Conservation (phyloP, 768 basidiomycete species). For the Clavaria fumosa region DNA sequence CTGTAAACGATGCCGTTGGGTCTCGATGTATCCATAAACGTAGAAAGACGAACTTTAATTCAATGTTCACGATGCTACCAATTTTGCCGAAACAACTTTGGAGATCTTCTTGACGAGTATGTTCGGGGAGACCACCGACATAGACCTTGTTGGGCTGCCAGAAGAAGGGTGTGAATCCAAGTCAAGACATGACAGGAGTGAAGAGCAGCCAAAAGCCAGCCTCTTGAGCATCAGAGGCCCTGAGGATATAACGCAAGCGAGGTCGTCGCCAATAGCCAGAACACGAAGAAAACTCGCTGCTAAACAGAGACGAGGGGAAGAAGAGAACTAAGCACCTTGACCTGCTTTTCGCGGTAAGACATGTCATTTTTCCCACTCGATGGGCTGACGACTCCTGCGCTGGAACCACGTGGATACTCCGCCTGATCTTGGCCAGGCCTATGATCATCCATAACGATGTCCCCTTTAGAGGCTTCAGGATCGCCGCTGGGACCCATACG, state of each 20-base stretch:
- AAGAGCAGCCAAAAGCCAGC: conserved; percentile 22
- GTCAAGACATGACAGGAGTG: conserved; percentile 22
- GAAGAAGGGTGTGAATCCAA: conserved; percentile 55
- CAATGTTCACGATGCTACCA: conserved; percentile 58
- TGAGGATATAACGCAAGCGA: conserved; percentile 22
- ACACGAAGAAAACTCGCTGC: conserved; percentile 18
- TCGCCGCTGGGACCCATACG: conserved; percentile 24
- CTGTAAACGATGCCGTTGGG: conserved; percentile 28
- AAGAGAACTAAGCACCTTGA: conserved; percentile 79
- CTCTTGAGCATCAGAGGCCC: conserved; percentile 26
- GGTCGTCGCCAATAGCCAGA: conserved; percentile 23
- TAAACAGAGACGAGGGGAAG: conserved; percentile 17
- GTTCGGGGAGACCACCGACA: conserved; percentile 77
- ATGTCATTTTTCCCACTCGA: conserved; percentile 30
- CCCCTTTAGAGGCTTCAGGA: conserved; percentile 30
- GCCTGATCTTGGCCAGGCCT: conserved; percentile 29
- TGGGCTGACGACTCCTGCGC: conserved; percentile 27
- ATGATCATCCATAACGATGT: conserved; percentile 34
- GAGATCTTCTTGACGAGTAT: conserved; percentile 74
- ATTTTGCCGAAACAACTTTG: conserved; percentile 80
- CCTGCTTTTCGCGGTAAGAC: conserved; percentile 54
- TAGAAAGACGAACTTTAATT: conserved; percentile 53
- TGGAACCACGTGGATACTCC: conserved; percentile 38
- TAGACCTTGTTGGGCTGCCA: conserved; percentile 89
- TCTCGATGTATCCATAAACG: no score